Conservation (phyloP, 208 protist species). For the Trypanosoma mega region DNA sequence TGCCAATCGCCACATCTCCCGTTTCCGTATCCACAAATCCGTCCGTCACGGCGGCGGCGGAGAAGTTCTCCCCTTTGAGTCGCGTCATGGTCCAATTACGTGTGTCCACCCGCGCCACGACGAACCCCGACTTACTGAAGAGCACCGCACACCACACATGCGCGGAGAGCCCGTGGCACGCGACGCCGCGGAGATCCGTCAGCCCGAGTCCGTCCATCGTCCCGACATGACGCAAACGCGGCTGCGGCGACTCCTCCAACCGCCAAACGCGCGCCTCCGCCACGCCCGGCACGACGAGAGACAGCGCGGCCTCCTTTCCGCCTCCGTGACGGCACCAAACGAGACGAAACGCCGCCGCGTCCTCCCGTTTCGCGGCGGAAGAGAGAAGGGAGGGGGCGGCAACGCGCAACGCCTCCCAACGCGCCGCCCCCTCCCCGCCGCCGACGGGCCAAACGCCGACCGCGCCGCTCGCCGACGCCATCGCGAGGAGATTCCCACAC, state of each 20-base stretch:
- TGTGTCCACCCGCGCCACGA: slow-evolving; percentile 51
- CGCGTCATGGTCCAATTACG: slow-evolving; percentile 44
- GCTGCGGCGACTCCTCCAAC: slow-evolving; percentile 14
- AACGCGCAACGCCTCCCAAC: slow-evolving; percentile 18
- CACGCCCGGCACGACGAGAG: slow-evolving; percentile 51
- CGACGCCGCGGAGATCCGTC: slow-evolving; percentile 38
- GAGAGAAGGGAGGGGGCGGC: slow-evolving; percentile 46
- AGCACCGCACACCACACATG: slow-evolving; percentile 42
- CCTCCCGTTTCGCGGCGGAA: slow-evolving; percentile 38
- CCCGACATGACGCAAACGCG: slow-evolving; percentile 32
- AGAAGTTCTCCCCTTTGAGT: slow-evolving; percentile 46
- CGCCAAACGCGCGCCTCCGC: slow-evolving; percentile 45
- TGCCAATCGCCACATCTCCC: slow-evolving; percentile 67
- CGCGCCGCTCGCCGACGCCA: slow-evolving; percentile 57
- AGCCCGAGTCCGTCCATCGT: slow-evolving; percentile 34
- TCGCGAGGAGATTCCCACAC: slow-evolving; percentile 58
- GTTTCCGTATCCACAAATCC: slow-evolving; percentile 38
- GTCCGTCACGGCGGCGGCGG: slow-evolving; percentile 34
- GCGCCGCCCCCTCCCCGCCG: slow-evolving; percentile 1
- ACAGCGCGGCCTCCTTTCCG: slow-evolving; percentile 27
- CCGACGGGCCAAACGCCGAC: slow-evolving; percentile 40
- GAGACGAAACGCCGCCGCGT: slow-evolving; percentile 48
- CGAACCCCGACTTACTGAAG: slow-evolving; percentile 30
- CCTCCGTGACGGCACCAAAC: slow-evolving; percentile 43
- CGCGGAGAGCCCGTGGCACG: slow-evolving; percentile 37